phyloP scores from a whole-genome alignment of 1,284 basidiomycete species.

The Marasmius oreades region DNA sequence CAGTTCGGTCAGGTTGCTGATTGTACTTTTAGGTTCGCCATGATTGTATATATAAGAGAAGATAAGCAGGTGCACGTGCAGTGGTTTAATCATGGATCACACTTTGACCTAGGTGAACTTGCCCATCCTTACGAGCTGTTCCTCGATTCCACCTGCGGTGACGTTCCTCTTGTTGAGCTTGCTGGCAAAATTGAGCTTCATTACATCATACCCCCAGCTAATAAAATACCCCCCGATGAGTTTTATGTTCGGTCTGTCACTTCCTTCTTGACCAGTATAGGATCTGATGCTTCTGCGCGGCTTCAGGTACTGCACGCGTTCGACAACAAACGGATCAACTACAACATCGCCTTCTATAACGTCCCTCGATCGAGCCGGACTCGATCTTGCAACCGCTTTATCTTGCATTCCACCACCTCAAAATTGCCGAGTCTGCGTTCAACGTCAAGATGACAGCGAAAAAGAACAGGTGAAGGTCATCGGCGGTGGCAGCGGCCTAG shows the following conservation, averaged over 20 bases:
- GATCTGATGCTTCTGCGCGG: not conserved
- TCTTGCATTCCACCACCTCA: slow-evolving; percentile 32
- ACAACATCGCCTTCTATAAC: slow-evolving; percentile 25
- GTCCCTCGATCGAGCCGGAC: slow-evolving; percentile 31
- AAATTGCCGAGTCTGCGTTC: slow-evolving; percentile 49
- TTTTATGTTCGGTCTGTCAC: slow-evolving; percentile 16
- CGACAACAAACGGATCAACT: not conserved
- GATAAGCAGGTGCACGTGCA: not conserved
- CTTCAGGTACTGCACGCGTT: not conserved
- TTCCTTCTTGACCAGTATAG: slow-evolving; percentile 10
- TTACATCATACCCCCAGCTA: slow-evolving; percentile 16
- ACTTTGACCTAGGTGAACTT: not conserved
- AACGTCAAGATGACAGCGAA: not conserved
- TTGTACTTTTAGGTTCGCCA: not conserved
- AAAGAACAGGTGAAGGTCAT: slow-evolving; percentile 15
- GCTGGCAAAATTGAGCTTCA: slow-evolving; percentile 43
- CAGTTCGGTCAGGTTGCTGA: not conserved
- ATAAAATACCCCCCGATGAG: not conserved
- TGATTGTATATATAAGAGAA: not conserved
- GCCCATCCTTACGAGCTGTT: not conserved
- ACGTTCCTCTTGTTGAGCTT: slow-evolving; percentile 20
- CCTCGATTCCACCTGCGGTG: not conserved
- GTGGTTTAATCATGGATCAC: not conserved
- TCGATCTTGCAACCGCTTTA: slow-evolving; percentile 19
- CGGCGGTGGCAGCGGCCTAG: slow-evolving; percentile 38